Conservation (phyloP, 2,329 filamentous ascomycete species). For the Cercospora sojina region DNA sequence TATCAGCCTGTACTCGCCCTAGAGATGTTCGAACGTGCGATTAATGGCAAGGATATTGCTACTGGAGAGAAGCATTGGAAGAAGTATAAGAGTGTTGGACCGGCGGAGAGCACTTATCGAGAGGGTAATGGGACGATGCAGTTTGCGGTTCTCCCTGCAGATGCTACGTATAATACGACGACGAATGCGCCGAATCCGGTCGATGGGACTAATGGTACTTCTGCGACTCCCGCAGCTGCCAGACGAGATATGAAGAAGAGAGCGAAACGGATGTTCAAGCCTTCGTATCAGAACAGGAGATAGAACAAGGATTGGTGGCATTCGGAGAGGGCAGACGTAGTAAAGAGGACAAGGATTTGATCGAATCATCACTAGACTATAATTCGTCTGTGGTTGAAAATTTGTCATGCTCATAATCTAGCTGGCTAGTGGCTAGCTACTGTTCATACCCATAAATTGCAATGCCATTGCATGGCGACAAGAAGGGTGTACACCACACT, state of each 20-base stretch:
- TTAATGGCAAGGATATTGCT: slow-evolving; percentile 52
- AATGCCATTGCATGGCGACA: not conserved
- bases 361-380: slow-evolving; percentile 2
- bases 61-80: slow-evolving; percentile 42
- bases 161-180: slow-evolving; percentile 48
- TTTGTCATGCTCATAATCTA: slow-evolving; percentile 17
- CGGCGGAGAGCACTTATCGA: slow-evolving; percentile 34
- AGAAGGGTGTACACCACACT: not conserved
- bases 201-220: slow-evolving; percentile 10
- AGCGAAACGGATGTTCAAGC: slow-evolving; percentile 19
- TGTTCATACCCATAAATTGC: slow-evolving; percentile 13
- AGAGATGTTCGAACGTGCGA: slow-evolving; percentile 51
- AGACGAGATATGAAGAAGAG: not conserved
- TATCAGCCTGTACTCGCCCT: slow-evolving; percentile 52
- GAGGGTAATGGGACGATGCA: slow-evolving; percentile 51
- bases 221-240: not conserved
- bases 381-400: slow-evolving; percentile 12
- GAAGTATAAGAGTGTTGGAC: slow-evolving; percentile 29
- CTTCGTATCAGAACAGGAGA: not conserved
- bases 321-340: not conserved
- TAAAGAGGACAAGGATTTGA: not conserved
- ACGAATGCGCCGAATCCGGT: slow-evolving; percentile 23
- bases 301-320: not conserved
- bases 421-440: slow-evolving; percentile 17
- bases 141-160: slow-evolving; percentile 41